These are phyloP conservation scores for Eucalyptus erythrocorys DNA, from an alignment of 345 rosid species.

Conservation along the genomic window DNA sequence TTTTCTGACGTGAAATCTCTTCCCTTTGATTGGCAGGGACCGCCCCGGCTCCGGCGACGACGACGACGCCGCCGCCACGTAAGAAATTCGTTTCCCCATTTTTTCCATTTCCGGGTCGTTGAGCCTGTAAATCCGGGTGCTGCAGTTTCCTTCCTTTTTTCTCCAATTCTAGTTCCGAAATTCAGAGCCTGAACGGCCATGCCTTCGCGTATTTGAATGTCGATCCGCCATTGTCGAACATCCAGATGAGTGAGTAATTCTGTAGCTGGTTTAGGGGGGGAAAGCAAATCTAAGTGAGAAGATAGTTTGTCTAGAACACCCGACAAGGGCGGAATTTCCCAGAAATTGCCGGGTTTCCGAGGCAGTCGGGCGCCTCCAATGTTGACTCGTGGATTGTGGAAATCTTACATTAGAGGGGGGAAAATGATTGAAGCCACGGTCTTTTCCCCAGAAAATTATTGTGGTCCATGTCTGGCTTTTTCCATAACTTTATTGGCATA, in stretches of 20 bases:
- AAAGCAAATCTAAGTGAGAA: not conserved
- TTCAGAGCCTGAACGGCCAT: not conserved
- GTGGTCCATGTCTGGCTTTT: not conserved
- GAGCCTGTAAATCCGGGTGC: not conserved
- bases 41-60: not conserved
- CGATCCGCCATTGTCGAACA: not conserved
- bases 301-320: not conserved
- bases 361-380: not conserved
- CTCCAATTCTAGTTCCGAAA: not conserved
- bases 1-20: not conserved
- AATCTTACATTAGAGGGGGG: not conserved
- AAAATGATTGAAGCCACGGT: not conserved
- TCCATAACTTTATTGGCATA: not conserved
- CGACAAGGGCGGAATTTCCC: not conserved
- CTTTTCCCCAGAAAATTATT: not conserved
- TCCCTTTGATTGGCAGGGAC: not conserved
- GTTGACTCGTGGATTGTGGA: not conserved
- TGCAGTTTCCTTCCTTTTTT: not conserved
- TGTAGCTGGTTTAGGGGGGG: not conserved
- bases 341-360: not conserved
- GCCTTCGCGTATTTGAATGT: not conserved
- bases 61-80: slow-evolving; percentile 4
- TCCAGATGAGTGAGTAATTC: not conserved
- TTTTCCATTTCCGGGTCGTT: not conserved
- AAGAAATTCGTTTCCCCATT: not conserved